Evolutionary conservation across 1,284 basidiomycete genomes (phyloP).

Genomic region (Sporisorium reilianum): DNA sequence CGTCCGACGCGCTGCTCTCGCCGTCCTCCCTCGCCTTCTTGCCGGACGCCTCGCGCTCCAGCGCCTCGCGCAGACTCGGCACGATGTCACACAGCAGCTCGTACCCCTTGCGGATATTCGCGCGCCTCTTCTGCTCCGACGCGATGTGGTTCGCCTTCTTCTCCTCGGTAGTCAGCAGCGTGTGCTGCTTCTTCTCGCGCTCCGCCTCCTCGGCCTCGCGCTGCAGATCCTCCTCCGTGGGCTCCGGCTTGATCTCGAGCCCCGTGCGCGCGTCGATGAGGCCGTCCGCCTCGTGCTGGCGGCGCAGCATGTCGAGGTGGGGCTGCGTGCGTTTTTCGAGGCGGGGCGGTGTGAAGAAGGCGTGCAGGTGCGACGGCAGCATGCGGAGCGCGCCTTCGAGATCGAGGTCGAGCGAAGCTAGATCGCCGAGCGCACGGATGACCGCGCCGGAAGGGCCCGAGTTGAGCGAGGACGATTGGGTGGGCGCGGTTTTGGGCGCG

Average conservation of each 20-base stretch:
- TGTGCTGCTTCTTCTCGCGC: slow-evolving; percentile 70
- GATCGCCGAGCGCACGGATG: slow-evolving; percentile 30
- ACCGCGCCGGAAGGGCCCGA: slow-evolving; percentile 32
- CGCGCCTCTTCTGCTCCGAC: slow-evolving; percentile 88
- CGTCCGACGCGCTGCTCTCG: slow-evolving; percentile 18
- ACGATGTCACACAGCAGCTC: slow-evolving; percentile 82
- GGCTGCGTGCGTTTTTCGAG: slow-evolving; percentile 54
- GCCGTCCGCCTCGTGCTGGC: slow-evolving; percentile 40
- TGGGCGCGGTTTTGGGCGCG: slow-evolving; percentile 30
- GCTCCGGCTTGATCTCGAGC: slow-evolving; percentile 40
- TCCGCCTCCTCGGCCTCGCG: slow-evolving; percentile 37
- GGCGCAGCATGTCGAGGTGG: slow-evolving; percentile 44
- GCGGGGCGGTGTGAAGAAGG: slow-evolving; percentile 23
- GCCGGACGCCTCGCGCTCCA: slow-evolving; percentile 50
- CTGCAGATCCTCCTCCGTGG: slow-evolving; percentile 36
- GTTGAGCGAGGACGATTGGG: slow-evolving; percentile 16
- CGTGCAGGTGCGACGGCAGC: slow-evolving; percentile 24
- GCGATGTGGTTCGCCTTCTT: slow-evolving; percentile 94
- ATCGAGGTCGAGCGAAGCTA: slow-evolving; percentile 42
- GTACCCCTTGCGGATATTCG: slow-evolving; percentile 88
- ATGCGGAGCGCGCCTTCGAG: slow-evolving; percentile 18
- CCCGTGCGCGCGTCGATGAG: slow-evolving; percentile 36
- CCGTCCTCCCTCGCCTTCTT: slow-evolving; percentile 9
- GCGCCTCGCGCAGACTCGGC: slow-evolving; percentile 75
- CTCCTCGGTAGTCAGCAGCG: slow-evolving; percentile 81